Evolutionary conservation across 176 grass and related monocot species (phyloP).

Genomic region (Pharus latifolius): DNA sequence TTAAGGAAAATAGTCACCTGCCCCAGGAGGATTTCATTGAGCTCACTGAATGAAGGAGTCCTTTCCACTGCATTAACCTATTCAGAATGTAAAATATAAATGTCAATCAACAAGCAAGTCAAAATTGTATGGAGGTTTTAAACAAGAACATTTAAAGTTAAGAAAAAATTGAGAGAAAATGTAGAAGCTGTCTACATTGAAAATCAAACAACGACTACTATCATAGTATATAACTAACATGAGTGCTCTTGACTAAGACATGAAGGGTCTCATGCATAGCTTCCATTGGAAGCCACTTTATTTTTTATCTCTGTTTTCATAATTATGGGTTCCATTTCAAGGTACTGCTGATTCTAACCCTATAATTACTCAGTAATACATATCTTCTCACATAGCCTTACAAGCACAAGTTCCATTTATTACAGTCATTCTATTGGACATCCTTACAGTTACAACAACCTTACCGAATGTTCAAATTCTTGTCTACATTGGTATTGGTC

Average conservation of each 20-base stretch:
- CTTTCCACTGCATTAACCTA: constrained; percentile 94
- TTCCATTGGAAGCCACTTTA: not conserved
- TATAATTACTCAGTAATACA: not conserved
- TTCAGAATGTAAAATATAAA: constrained; percentile 20
- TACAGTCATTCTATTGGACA: not conserved
- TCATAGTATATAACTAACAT: too few species aligned
- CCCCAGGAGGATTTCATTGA: constrained; percentile 95
- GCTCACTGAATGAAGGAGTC: constrained; percentile 93
- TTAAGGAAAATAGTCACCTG: constrained; percentile 56
- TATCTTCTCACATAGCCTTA: not conserved
- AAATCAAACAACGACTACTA: too few species aligned
- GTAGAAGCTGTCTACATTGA: not conserved
- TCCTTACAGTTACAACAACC: not conserved
- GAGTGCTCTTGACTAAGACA: too few species aligned
- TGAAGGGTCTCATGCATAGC: not conserved
- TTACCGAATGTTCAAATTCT: not conserved
- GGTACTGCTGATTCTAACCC: not conserved
- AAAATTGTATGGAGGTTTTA: not conserved
- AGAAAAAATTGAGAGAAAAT: not conserved
- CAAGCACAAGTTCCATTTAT: not conserved
- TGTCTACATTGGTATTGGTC: not conserved
- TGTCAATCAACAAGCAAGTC: not conserved
- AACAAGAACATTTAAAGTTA: not conserved
- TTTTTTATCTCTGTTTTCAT: not conserved
- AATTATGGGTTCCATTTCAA: not conserved